These are phyloP conservation scores for Penicillium robsamsonii DNA, from an alignment of 495 filamentous ascomycete genomes.

Conservation along the genomic window DNA sequence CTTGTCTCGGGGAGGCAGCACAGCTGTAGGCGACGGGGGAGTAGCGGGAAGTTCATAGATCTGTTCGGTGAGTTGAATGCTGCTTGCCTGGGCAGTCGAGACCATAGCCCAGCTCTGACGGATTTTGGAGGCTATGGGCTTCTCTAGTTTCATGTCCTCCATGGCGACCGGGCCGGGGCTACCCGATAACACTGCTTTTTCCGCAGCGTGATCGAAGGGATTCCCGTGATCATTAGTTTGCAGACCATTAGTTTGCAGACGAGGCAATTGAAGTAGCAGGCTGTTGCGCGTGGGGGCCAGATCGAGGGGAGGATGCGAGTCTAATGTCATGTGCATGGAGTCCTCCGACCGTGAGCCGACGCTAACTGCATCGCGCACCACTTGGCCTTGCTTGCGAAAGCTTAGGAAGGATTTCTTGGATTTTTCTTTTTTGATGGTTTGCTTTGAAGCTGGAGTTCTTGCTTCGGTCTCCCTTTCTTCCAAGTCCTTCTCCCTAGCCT, in stretches of 20 bases:
- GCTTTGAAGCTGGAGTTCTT: neutral
- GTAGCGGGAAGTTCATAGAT: constrained; percentile 42
- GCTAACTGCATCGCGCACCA: constrained; percentile 3
- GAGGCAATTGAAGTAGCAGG: constrained; percentile 35
- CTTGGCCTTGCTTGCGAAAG: constrained; percentile 9
- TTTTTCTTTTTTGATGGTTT: constrained; percentile 4
- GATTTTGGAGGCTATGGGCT: constrained; percentile 19
- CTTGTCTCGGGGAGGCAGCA: neutral
- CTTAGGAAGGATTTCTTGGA: constrained; percentile 9
- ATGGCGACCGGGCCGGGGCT: neutral
- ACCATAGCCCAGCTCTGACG: constrained; percentile 14
- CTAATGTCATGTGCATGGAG: constrained; percentile 7
- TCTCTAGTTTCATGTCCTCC: constrained; percentile 1
- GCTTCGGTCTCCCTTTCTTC: neutral
- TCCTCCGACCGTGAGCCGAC: constrained; percentile 4
- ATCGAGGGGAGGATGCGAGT: constrained; percentile 15
- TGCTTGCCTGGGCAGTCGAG: constrained; percentile 23
- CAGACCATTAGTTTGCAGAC: constrained; percentile 36
- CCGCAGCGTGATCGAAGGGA: constrained; percentile 11
- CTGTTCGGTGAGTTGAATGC: constrained; percentile 22
- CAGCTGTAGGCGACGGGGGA: constrained; percentile 27
- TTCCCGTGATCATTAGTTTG: constrained; percentile 31
- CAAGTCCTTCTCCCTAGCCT: constrained; percentile 3
- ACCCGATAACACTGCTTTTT: neutral
- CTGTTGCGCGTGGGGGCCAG: constrained; percentile 22